These are phyloP conservation scores for Cucumis hystrix DNA, from an alignment of 306 rosid genomes.

Conservation along the genomic window DNA sequence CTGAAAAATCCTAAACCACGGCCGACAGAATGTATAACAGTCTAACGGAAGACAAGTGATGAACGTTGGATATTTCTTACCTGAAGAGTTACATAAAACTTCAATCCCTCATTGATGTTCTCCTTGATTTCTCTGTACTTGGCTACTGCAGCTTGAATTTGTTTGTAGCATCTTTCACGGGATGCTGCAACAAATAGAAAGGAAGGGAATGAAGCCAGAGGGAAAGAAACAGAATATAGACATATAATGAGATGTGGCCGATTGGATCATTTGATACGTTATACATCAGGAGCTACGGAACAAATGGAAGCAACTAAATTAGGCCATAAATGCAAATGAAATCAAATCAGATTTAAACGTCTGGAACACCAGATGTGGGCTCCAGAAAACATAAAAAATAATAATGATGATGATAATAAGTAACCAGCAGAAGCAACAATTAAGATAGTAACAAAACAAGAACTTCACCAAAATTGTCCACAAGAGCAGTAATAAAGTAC, in stretches of 20 bases:
- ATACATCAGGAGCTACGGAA: not conserved
- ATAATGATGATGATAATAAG: not conserved
- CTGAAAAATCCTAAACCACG: not conserved
- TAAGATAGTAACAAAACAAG: not conserved
- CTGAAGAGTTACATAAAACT: conserved; percentile 87
- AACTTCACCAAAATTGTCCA: not conserved
- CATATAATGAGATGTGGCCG: not conserved
- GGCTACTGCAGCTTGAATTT: conserved; percentile 87
- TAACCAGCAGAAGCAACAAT: not conserved
- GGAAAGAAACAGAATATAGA: not conserved
- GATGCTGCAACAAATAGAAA: conserved; percentile 42
- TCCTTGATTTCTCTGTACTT: conserved; percentile 87
- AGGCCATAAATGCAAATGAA: not conserved
- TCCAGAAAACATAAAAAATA: not conserved
- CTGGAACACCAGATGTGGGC: not conserved
- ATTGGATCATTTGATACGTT: not conserved
- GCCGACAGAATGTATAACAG: not conserved
- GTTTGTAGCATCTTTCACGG: conserved; percentile 87
- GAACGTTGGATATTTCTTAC: conserved; percentile 16
- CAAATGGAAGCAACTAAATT: not conserved
- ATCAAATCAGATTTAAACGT: not conserved
- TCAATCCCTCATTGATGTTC: conserved; percentile 83
- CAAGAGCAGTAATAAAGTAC: not conserved
- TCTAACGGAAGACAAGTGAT: not conserved
- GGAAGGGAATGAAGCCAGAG: conserved; percentile 13